phyloP scores from a whole-genome alignment of 2,329 filamentous ascomycete species.

The Fusarium lateritium region DNA sequence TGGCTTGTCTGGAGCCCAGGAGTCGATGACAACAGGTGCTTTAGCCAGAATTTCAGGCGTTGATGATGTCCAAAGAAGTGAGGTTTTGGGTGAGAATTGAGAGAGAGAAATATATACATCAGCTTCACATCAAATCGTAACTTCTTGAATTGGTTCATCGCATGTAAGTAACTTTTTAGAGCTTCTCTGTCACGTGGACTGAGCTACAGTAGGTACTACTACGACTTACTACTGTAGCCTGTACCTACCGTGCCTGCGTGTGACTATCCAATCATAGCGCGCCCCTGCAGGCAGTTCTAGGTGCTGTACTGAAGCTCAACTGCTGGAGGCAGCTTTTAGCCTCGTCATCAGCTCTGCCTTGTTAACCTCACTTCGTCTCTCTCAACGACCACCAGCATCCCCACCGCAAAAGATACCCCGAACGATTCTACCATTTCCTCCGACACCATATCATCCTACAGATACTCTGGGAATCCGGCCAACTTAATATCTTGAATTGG shows the following conservation, averaged over 20 bases:
- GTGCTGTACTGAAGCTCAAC: slow-evolving; percentile 45
- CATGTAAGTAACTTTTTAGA: slow-evolving; percentile 38
- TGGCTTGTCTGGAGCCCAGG: slow-evolving; percentile 19
- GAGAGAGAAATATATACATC: neutral
- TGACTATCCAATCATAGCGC: slow-evolving; percentile 48
- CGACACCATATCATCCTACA: slow-evolving; percentile 14
- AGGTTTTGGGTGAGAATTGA: neutral
- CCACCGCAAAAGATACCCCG: slow-evolving; percentile 43
- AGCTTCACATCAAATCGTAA: neutral
- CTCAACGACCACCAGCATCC: slow-evolving; percentile 39
- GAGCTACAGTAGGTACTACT: slow-evolving; percentile 23
- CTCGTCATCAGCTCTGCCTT: slow-evolving; percentile 66
- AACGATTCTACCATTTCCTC: slow-evolving; percentile 28
- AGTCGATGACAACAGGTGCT: slow-evolving; percentile 13
- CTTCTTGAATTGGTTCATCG: slow-evolving; percentile 16
- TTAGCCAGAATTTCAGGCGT: slow-evolving; percentile 13
- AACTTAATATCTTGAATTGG: slow-evolving; percentile 28
- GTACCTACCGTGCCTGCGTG: neutral
- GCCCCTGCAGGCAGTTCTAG: slow-evolving; percentile 7
- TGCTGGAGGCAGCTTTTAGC: slow-evolving; percentile 66
- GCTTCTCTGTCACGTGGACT: slow-evolving; percentile 48
- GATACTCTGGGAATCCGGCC: neutral
- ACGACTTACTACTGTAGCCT: neutral
- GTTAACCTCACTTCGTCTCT: slow-evolving; percentile 44
- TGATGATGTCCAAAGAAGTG: slow-evolving; percentile 6